Base-by-base conservation (phyloP, 2,329 filamentous ascomycete species). In the Fusarium sp. region DNA sequence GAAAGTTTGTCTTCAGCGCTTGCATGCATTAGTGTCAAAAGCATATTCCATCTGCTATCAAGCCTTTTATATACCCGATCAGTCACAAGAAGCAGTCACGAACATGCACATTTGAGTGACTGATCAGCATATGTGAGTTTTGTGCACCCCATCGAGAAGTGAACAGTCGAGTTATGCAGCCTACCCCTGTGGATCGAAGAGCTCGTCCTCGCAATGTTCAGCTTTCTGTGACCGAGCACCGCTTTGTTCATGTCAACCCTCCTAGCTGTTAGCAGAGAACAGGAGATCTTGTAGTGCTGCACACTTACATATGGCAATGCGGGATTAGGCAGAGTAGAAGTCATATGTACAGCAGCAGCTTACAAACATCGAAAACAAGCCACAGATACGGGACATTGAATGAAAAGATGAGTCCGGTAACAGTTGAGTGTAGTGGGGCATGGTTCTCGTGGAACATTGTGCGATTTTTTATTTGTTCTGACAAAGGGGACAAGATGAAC, bases 381-480 rank as follows among this genome's bases (percentile, higher is more conserved):
- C 30, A 42, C 30, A 56, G 51, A 43, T 41, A 48, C 23, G 43
- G 14, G 49, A 48, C 44, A 53, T 19, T 26, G 30, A 18, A 51
- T 53, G 41, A 58, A 56, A 42, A 42, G 42, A 59, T 28, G 45
- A 43, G 42, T 65, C 25, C 37, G 58, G 57, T 48, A 67, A 53
- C 63, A 56, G 53, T 69, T 41, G 53, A 66, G 53, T 52, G 65
- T 50, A 55, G 51, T 39, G 65, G 54, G 31, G 41, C 54, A 61
- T 65, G 60, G 48, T 70, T 72, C 71, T 72, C 63, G 58, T 55
- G 65, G 63, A 73, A 75, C 69, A 75, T 70, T 76, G 70, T 74
- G 67, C 68, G 72, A 74, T 75, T 76, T 75, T 76, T 76, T 77
- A 76, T 75, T 77, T 73, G 65, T 72, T 71, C 55, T 71, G 74